Conservation (phyloP, 2,329 filamentous ascomycete species). For the Colletotrichum sp. region DNA sequence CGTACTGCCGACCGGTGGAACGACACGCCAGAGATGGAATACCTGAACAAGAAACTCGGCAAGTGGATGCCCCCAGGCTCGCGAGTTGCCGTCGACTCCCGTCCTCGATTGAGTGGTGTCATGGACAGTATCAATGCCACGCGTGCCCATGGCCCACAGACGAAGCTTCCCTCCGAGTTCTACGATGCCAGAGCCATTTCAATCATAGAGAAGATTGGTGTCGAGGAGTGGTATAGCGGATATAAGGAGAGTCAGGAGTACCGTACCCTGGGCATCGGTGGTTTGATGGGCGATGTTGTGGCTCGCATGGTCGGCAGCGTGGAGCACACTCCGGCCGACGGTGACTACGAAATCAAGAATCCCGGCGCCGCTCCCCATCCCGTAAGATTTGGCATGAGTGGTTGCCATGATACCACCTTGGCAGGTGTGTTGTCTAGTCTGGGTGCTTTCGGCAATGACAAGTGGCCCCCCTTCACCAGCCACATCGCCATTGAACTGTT, state of each 20-base stretch:
- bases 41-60: constrained; percentile 77
- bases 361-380: constrained; percentile 41
- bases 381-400: constrained; percentile 79
- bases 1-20: constrained; percentile 78
- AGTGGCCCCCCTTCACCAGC: constrained; percentile 93
- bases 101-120: constrained; percentile 84
- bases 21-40: constrained; percentile 78
- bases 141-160: constrained; percentile 80
- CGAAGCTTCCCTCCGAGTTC: constrained; percentile 82
- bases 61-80: constrained; percentile 83
- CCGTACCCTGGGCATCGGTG: constrained; percentile 86
- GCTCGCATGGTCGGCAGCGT: constrained; percentile 73
- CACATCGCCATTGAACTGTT: constrained; percentile 93
- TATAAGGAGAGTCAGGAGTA: constrained; percentile 88
- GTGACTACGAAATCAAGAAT: constrained; percentile 52
- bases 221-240: constrained; percentile 93
- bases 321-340: constrained; percentile 61
- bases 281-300: constrained; percentile 82
- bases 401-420: constrained; percentile 93
- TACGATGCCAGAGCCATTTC: constrained; percentile 76
- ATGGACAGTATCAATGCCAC: constrained; percentile 95
- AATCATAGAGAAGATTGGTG: constrained; percentile 76
- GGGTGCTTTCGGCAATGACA: constrained; percentile 74
- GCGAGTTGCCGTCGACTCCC: constrained; percentile 80
- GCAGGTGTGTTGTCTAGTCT: constrained; percentile 79